Evolutionary conservation across 176 grass and related monocot genomes (phyloP).

Genomic region (Bothriochloa decipiens): DNA sequence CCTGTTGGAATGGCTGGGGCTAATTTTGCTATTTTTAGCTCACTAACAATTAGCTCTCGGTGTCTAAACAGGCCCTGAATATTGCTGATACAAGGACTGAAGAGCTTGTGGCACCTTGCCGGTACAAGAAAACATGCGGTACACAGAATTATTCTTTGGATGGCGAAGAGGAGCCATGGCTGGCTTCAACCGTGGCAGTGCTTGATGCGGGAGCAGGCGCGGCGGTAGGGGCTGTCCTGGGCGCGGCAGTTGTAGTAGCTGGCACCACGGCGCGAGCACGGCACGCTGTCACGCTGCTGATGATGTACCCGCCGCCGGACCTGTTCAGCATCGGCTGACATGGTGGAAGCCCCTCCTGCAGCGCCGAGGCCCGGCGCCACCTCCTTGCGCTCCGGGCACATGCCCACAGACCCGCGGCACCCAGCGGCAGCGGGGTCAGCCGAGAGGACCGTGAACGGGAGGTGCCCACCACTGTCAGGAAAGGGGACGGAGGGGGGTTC

Average conservation of each 20-base stretch:
- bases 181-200: background rate
- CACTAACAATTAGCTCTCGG: background rate
- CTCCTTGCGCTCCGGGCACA: background rate
- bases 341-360: background rate
- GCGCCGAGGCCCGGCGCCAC: background rate
- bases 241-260: constrained; percentile 8
- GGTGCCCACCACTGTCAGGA: background rate
- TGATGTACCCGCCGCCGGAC: background rate
- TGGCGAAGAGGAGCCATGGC: background rate
- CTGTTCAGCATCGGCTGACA: background rate
- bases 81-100: background rate
- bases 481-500: background rate
- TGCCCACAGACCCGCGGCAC: background rate
- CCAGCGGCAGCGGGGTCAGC: background rate
- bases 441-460: background rate
- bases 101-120: background rate
- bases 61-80: background rate
- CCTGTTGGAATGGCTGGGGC: background rate
- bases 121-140: background rate
- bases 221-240: background rate
- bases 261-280: background rate
- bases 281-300: background rate
- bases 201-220: background rate
- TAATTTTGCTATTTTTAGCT: background rate
- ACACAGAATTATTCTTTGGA: background rate